A percentile compares a stretch with the other conserved stretches of the same genome.
Conservation (phyloP, 768 basidiomycete species). For the Wakefieldia striispora region DNA sequence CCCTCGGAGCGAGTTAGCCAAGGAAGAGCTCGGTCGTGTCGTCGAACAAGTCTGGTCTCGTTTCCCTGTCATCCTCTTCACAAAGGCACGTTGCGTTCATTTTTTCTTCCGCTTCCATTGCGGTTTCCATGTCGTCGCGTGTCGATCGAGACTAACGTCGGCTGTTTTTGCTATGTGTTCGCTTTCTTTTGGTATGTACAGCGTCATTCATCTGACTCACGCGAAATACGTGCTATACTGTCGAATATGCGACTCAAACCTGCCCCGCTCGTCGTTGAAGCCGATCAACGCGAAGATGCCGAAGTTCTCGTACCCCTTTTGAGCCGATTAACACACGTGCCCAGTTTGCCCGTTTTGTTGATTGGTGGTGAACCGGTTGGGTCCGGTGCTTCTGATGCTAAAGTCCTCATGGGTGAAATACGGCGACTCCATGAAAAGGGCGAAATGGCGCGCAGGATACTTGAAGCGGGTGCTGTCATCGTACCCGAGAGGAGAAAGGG, state of each 20-base stretch:
- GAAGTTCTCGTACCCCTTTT: constrained; percentile 62
- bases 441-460: constrained; percentile 48
- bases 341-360: constrained; percentile 64
- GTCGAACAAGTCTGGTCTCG: constrained; percentile 67
- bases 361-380: constrained; percentile 63
- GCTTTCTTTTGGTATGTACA: constrained; percentile 23
- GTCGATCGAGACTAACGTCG: constrained; percentile 4
- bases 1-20: constrained; percentile 59
- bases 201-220: constrained; percentile 62
- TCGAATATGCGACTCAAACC: constrained; percentile 56
- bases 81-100: constrained; percentile 49
- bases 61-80: constrained; percentile 74
- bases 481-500: constrained; percentile 55
- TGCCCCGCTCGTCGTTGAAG: constrained; percentile 63
- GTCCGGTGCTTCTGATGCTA: constrained; percentile 17
- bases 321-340: constrained; percentile 51
- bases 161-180: too few species aligned
- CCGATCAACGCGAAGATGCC: constrained; percentile 72
- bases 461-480: constrained; percentile 56
- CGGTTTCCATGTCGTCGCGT: constrained; percentile 1
- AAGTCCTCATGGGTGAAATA: constrained; percentile 43
- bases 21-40: constrained; percentile 57
- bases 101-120: not conserved
- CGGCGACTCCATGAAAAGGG: constrained; percentile 48
- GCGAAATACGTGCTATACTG: constrained; percentile 65